phyloP scores from a whole-genome alignment of 2,329 filamentous ascomycete species.

The Aureobasidium sp. region DNA sequence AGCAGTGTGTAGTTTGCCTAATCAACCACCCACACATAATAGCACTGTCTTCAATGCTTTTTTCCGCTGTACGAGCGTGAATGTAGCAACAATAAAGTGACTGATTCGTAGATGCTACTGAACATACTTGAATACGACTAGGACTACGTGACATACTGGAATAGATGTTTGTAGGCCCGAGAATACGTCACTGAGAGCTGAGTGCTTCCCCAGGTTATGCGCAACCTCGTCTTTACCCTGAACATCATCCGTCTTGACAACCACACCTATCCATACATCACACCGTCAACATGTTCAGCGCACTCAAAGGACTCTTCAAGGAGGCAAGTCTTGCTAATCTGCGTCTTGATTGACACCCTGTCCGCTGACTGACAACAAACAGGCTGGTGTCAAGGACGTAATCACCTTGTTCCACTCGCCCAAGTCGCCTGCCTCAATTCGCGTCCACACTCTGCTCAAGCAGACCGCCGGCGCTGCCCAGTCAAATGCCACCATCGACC shows the following conservation, averaged over 20 bases:
- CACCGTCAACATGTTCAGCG: constrained; percentile 10
- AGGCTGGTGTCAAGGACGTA: constrained; percentile 58
- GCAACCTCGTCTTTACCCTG: neutral
- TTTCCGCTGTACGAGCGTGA: neutral
- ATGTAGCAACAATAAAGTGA: neutral
- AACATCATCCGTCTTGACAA: neutral
- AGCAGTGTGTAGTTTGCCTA: no score
- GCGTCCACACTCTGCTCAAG: constrained; percentile 71
- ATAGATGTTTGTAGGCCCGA: neutral
- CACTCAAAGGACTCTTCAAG: constrained; percentile 41
- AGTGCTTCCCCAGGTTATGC: neutral
- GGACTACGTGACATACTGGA: neutral
- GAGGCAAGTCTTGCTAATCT: constrained; percentile 31
- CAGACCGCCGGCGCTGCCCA: constrained; percentile 65
- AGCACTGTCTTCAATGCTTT: neutral
- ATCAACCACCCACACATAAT: no score
- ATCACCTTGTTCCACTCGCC: constrained; percentile 95
- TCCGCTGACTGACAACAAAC: neutral
- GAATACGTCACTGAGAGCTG: neutral
- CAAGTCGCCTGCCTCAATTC: constrained; percentile 61
- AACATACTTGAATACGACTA: neutral
- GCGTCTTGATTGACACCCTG: no score
- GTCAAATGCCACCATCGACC: constrained; percentile 63
- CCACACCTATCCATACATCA: neutral
- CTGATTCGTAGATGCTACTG: neutral